Evolutionary conservation across 768 basidiomycete species (phyloP).

Genomic region (Leccinum pellstonianum): DNA sequence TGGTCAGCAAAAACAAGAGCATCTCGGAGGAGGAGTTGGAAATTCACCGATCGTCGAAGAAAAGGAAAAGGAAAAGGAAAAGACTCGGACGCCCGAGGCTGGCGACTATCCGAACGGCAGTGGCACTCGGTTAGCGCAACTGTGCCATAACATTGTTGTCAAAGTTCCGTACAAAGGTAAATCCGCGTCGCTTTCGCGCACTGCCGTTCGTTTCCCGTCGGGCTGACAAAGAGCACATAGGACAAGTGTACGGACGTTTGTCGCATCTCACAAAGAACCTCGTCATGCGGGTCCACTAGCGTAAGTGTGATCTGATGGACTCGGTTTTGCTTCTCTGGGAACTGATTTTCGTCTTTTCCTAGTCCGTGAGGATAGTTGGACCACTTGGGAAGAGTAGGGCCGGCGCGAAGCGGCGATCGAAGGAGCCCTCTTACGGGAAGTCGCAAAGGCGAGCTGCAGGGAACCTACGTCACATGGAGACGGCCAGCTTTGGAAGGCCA

Average conservation of each 20-base stretch:
- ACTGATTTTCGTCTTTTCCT: not conserved
- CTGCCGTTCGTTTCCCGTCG: not conserved
- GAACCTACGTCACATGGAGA: not conserved
- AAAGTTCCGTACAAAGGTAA: not conserved
- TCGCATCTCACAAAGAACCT: not conserved
- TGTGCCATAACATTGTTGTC: not conserved
- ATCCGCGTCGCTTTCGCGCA: not conserved
- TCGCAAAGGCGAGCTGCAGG: not conserved
- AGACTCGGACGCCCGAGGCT: not conserved
- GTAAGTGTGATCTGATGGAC: not conserved
- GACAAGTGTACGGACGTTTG: not conserved
- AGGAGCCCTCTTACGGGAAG: not conserved
- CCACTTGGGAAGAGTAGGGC: not conserved
- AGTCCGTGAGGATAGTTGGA: not conserved
- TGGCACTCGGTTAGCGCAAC: not conserved
- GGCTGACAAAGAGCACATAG: not conserved
- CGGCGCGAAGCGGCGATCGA: not conserved
- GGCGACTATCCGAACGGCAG: not conserved
- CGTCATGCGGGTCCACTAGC: not conserved
- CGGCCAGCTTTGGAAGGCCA: not conserved
- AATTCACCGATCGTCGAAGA: not conserved
- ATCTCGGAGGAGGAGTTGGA: not conserved
- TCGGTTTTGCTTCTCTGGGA: not conserved
- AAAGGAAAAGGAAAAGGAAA: not conserved
- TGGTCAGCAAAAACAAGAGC: not conserved